These are phyloP conservation scores for Pelagomonas calceolata DNA, from an alignment of 108 stramenopile genomes.

Conservation along the genomic window DNA sequence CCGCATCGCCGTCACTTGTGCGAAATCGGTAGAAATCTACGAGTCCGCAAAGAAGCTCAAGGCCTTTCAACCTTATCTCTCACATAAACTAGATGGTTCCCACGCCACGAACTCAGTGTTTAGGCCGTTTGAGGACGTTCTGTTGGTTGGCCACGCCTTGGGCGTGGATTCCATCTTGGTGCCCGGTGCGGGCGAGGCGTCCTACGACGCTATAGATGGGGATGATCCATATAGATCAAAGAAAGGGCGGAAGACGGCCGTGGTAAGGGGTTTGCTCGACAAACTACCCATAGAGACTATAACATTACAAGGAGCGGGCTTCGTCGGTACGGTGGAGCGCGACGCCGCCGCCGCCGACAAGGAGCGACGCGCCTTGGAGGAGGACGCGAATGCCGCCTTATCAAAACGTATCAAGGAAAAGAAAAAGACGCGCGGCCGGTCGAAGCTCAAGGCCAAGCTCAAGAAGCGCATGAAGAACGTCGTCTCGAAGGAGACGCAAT, in stretches of 20 bases:
- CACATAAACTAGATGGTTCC: constrained; percentile 54
- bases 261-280: constrained; percentile 82
- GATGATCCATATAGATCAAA: constrained; percentile 78
- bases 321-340: constrained; percentile 74
- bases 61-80: constrained; percentile 75
- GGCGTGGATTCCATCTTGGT: constrained; percentile 83
- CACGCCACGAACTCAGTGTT: constrained; percentile 63
- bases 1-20: constrained; percentile 61
- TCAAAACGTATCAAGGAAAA: constrained; percentile 59
- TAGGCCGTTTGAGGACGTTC: constrained; percentile 94
- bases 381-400: constrained; percentile 24
- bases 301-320: constrained; percentile 66
- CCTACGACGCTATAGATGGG: constrained; percentile 79
- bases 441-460: constrained; percentile 88
- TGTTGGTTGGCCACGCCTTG: constrained; percentile 76
- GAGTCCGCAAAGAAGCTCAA: constrained; percentile 58
- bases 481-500: constrained; percentile 56
- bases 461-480: constrained; percentile 80
- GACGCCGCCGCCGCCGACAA: constrained; percentile 47
- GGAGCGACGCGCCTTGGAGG: constrained; percentile 40
- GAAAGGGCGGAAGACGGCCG: constrained; percentile 84
- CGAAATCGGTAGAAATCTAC: constrained; percentile 79
- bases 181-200: constrained; percentile 91
- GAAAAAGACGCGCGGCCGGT: constrained; percentile 83
- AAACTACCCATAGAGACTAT: constrained; percentile 93